These are phyloP conservation scores for Tirmania nivea DNA, from an alignment of 495 filamentous ascomycete genomes.

Conservation along the genomic window DNA sequence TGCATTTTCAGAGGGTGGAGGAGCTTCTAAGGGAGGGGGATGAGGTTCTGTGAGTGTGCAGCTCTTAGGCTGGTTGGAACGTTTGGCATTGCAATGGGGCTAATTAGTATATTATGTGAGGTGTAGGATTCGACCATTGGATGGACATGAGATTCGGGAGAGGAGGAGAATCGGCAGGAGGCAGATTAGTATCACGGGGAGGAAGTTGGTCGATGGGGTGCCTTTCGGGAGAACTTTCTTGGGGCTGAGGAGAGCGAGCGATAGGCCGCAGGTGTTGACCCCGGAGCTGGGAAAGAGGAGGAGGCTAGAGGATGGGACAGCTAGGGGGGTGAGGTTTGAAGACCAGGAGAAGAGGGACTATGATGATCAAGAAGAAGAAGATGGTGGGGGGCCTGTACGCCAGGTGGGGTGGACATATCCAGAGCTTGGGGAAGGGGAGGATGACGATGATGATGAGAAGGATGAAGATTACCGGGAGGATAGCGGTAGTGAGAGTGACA, in stretches of 20 bases:
- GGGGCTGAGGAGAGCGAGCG: slow-evolving; percentile 12
- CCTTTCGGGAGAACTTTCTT: slow-evolving; percentile 41
- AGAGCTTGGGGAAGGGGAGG: slow-evolving; percentile 1
- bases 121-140: slow-evolving; percentile 57
- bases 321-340: slow-evolving; percentile 10
- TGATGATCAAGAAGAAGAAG: slow-evolving; percentile 10
- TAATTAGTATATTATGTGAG: not conserved
- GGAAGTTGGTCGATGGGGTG: slow-evolving; percentile 71
- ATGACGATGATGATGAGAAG: slow-evolving; percentile 9
- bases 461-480: slow-evolving; percentile 17
- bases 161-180: slow-evolving; percentile 57
- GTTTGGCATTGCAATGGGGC: not conserved
- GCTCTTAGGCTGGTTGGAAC: not conserved
- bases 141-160: slow-evolving; percentile 48
- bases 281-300: slow-evolving; percentile 2
- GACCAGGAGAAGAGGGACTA: slow-evolving; percentile 15
- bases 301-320: slow-evolving; percentile 4
- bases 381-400: slow-evolving; percentile 2
- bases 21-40: slow-evolving; percentile 62
- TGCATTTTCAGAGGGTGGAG: slow-evolving; percentile 62
- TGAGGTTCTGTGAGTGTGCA: slow-evolving; percentile 45
- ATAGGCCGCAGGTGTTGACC: slow-evolving; percentile 6
- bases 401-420: not conserved
- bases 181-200: slow-evolving; percentile 63
- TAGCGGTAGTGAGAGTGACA: not conserved